A percentile compares a stretch with the other conserved stretches of the same genome.
phyloP scores from a whole-genome alignment of 164 flowering plant genomes.

The Nelumbo lutea region DNA sequence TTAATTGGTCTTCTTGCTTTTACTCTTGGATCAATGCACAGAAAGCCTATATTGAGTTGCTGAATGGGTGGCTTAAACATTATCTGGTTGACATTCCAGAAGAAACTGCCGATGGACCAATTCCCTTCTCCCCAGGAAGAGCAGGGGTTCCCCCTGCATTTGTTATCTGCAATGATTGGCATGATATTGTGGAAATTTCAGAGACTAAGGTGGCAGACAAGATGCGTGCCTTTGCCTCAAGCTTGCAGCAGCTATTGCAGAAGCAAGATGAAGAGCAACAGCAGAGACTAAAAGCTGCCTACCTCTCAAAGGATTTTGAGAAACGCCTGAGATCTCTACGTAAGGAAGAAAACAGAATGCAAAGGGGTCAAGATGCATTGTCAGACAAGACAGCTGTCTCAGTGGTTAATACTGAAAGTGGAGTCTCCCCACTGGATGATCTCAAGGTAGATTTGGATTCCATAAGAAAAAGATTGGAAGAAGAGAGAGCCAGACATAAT shows the following conservation, averaged over 20 bases:
- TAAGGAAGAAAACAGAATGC: constrained; percentile 34
- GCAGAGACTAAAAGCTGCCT: constrained; percentile 71
- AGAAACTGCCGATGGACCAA: constrained; percentile 71
- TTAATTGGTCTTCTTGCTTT: constrained; percentile 64
- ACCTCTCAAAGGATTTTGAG: constrained; percentile 63
- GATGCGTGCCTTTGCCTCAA: constrained; percentile 62
- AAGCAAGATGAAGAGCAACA: constrained; percentile 79
- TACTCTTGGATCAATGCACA: constrained; percentile 64
- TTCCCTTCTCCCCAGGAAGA: constrained; percentile 85
- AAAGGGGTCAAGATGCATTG: constrained; percentile 30
- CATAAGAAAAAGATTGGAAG: constrained; percentile 59
- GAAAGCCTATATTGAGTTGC: constrained; percentile 56
- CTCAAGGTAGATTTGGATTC: constrained; percentile 72
- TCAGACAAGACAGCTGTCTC: constrained; percentile 45
- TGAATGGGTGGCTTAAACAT: constrained; percentile 76
- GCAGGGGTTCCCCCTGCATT: constrained; percentile 87
- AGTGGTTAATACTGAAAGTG: constrained; percentile 45
- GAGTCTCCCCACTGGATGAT: constrained; percentile 60
- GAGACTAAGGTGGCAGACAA: constrained; percentile 47
- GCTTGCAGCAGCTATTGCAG: constrained; percentile 69
- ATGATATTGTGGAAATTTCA: constrained; percentile 65
- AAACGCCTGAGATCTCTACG: constrained; percentile 40
- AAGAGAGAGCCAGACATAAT: constrained; percentile 66
- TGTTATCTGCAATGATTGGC: constrained; percentile 88
- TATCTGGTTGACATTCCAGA: constrained; percentile 66